Evolutionary conservation across 2,329 filamentous ascomycete genomes (phyloP).

Genomic region (Colletotrichum spaethianum): DNA sequence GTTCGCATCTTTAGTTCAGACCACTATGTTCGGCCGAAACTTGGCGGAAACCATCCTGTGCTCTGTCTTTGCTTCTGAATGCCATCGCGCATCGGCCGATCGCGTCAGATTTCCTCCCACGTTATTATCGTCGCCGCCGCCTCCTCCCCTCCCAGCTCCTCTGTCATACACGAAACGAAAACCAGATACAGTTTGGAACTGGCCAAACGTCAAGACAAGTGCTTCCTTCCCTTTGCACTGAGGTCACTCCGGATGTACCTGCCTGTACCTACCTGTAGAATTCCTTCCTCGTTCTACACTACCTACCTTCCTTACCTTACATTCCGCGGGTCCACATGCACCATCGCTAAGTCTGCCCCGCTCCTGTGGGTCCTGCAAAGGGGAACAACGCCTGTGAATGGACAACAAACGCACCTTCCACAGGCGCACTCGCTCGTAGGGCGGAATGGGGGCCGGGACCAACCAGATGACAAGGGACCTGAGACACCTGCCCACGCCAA

Average conservation of each 20-base stretch:
- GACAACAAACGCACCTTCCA: not conserved
- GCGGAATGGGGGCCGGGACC: slow-evolving; percentile 22
- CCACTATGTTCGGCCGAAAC: slow-evolving; percentile 35
- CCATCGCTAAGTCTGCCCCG: slow-evolving; percentile 2
- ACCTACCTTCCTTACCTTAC: too few relatives aligned
- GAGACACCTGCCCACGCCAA: not conserved
- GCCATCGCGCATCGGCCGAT: not conserved
- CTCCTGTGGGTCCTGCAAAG: slow-evolving; percentile 8
- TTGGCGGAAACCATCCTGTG: slow-evolving; percentile 1
- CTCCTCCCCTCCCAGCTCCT: not conserved
- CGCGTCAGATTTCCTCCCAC: not conserved
- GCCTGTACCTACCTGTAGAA: not conserved
- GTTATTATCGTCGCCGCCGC: not conserved
- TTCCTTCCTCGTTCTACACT: not conserved
- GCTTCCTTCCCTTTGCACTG: not conserved
- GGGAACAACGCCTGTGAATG: slow-evolving; percentile 20
- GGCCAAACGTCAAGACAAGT: not conserved
- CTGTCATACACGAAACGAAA: not conserved
- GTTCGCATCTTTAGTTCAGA: slow-evolving; percentile 10
- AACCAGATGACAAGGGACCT: slow-evolving; percentile 14
- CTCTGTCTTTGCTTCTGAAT: not conserved
- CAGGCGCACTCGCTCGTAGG: slow-evolving; percentile 34
- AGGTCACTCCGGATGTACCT: not conserved
- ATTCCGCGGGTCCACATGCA: slow-evolving; percentile 16
- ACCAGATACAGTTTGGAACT: not conserved